Base-by-base conservation (phyloP, 331 rosid genomes). In the Saraca asoca region DNA sequence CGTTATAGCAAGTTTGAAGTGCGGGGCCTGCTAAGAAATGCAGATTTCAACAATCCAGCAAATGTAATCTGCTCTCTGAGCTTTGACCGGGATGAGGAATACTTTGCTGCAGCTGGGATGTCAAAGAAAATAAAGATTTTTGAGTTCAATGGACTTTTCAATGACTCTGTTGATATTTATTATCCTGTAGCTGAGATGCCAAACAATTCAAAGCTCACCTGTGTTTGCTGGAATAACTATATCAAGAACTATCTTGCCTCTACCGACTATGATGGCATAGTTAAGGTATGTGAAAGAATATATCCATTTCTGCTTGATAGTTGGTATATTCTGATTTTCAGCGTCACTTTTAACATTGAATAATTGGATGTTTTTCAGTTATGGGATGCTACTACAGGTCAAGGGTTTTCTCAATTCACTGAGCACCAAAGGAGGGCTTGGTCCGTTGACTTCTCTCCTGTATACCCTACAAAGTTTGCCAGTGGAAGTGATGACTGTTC, bases 351-450 rank as follows among this genome's bases (percentile, higher is more conserved):
- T 64, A 7, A 8, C 19, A 58, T 49, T 62, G 12, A 43, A 31
- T 56, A 34, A 45, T 68, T 68, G 24, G 12, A 49, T 75, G 61
- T 50, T 66, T 70, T 85, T 73, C 81, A 91, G 97, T 69, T 91
- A 79, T 88, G 97, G 97, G 97, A 91, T 81, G 95, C 91, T 51
- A 69, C 79, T 62, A 87, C 93, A 2, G 95, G 97, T 71, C 95
- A 85, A 71, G 86, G 61, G 66, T 78, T 86, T 79, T 66, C 86
- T 82, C 91, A 81, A 69, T 86, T 75, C 89, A 79, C 55, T 8
- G 94, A 81, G 77, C 97, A 91, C 70, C 85, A 62, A 64, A 85
- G 49, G 75, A 88, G 91, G 87, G 97, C 95, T 38, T 88, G 97
- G 97, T 91, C 95, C 24, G 89, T 91, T 51, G 97, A 91, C 82